Percentiles rank a stretch among this genome's conserved stretches.
Evolutionary conservation across 129 eudicot species (phyloP).

Genomic region (Arctium lappa): DNA sequence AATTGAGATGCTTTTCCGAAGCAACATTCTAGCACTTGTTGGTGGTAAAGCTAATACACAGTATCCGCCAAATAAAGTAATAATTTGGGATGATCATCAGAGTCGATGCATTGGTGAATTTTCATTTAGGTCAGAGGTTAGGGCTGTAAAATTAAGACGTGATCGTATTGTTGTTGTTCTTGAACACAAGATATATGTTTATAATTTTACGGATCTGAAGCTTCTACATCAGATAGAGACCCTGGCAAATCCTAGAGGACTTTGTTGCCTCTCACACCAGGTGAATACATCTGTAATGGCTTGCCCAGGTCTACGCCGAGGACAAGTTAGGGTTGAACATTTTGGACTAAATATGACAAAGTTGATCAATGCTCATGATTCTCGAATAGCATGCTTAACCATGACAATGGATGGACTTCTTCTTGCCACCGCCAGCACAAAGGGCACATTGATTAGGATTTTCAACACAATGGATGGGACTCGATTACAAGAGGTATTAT

Average conservation of each 20-base stretch:
- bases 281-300: slow-evolving; percentile 77
- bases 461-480: slow-evolving; percentile 92
- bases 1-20: slow-evolving; percentile 79
- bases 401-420: slow-evolving; percentile 89
- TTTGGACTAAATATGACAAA: slow-evolving; percentile 82
- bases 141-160: slow-evolving; percentile 80
- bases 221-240: slow-evolving; percentile 88
- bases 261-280: slow-evolving; percentile 82
- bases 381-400: slow-evolving; percentile 67
- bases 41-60: slow-evolving; percentile 69
- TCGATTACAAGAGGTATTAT: slow-evolving; percentile 75
- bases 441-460: slow-evolving; percentile 81
- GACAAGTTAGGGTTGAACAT: slow-evolving; percentile 87
- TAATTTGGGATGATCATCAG: slow-evolving; percentile 94
- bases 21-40: slow-evolving; percentile 87
- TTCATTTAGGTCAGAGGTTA: slow-evolving; percentile 90
- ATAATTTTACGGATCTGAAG: slow-evolving; percentile 72
- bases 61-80: slow-evolving; percentile 79
- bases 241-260: slow-evolving; percentile 76
- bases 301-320: slow-evolving; percentile 71
- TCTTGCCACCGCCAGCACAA: slow-evolving; percentile 89
- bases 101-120: slow-evolving; percentile 90
- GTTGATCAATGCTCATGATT: slow-evolving; percentile 77
- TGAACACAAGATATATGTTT: slow-evolving; percentile 87
- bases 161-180: slow-evolving; percentile 82